phyloP scores from a whole-genome alignment of 306 rosid species.

The Prunus mume region DNA sequence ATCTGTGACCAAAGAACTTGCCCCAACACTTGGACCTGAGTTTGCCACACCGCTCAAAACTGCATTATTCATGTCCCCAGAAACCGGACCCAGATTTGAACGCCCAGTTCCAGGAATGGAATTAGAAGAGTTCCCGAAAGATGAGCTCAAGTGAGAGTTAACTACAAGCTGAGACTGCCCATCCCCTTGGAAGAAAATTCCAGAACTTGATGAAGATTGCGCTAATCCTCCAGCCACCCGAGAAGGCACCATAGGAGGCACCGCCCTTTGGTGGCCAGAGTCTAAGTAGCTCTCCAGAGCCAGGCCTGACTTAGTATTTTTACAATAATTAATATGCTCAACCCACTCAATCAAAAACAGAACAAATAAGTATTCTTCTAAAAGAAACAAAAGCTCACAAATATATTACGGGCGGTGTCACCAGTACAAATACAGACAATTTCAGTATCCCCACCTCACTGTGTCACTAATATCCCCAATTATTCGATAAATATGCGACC shows the following conservation, averaged over 20 bases:
- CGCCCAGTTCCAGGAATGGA: slow-evolving; percentile 75
- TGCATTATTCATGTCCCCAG: slow-evolving; percentile 88
- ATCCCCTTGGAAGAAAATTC: slow-evolving; percentile 98
- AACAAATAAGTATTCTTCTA: slow-evolving; percentile 19
- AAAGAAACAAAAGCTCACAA: slow-evolving; percentile 12
- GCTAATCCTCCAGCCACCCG: slow-evolving; percentile 92
- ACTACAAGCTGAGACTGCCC: slow-evolving; percentile 72
- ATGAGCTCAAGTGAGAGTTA: slow-evolving; percentile 85
- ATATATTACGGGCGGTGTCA: slow-evolving; percentile 17
- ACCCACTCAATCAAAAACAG: slow-evolving; percentile 30
- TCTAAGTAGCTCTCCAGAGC: slow-evolving; percentile 76
- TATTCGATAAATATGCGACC: slow-evolving; percentile 15
- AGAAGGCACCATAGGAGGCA: slow-evolving; percentile 90
- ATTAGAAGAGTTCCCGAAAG: slow-evolving; percentile 75
- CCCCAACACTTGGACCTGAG: slow-evolving; percentile 94
- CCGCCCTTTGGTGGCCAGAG: slow-evolving; percentile 64
- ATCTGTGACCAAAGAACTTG: slow-evolving; percentile 97
- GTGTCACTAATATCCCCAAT: slow-evolving; percentile 24
- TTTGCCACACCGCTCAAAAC: slow-evolving; percentile 75
- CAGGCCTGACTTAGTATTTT: slow-evolving; percentile 44
- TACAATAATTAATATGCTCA: slow-evolving; percentile 29
- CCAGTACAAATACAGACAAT: slow-evolving; percentile 5
- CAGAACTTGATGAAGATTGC: slow-evolving; percentile 87
- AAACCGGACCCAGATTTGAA: slow-evolving; percentile 72
- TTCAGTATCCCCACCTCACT: slow-evolving; percentile 20